Base-by-base conservation (phyloP, 768 basidiomycete species). In the Suillus subaureus region DNA sequence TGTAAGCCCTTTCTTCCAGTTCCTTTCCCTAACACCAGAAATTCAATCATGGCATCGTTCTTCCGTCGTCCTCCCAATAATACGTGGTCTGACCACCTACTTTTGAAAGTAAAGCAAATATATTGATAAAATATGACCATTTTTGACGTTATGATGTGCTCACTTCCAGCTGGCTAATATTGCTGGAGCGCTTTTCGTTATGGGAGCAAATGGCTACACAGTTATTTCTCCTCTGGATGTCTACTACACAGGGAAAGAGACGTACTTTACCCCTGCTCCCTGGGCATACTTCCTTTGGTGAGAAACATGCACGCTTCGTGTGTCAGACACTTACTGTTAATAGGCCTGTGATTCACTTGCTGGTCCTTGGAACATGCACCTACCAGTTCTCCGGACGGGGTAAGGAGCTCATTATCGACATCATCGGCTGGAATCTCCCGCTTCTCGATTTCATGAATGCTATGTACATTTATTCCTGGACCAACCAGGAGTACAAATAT, bases 281-380 rank as follows among this genome's bases (percentile, higher is more conserved):
- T 89, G 85, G 79, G 83, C 85, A 18, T 89, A 86, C 77, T 82
- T 83, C 74, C 82, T 88, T 68, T 89, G 88, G 87, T 85, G 64
- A 51, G 81, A 74, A 66, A 16, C 35, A 43, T 15, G 37, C 23
- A 33, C 21, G 39, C 23, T 6, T 40, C 18, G 15, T 21, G 12
- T 33, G 62, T 61, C 28, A 55, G 6, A 15, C 54, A n/a, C 57
- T 62, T 47, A 61, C 21, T 13, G 21, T 37, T 51, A 63, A 63
- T 54, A 85, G 86, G 85, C 83, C 86, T 12, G 71, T 87, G 54
- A 87, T 89, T 70, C 89, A 92, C 72, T 77, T 89, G 63, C 81
- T 91, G 45, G 82, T 91, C 28, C 75, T 92, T 61, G 88, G 90
- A 31, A 86, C 83, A 56, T 82, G 90, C 67, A 78, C 89, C 76